These are phyloP conservation scores for Venturia aucupariae DNA, from an alignment of 2,329 filamentous ascomycete species.

Conservation along the genomic window DNA sequence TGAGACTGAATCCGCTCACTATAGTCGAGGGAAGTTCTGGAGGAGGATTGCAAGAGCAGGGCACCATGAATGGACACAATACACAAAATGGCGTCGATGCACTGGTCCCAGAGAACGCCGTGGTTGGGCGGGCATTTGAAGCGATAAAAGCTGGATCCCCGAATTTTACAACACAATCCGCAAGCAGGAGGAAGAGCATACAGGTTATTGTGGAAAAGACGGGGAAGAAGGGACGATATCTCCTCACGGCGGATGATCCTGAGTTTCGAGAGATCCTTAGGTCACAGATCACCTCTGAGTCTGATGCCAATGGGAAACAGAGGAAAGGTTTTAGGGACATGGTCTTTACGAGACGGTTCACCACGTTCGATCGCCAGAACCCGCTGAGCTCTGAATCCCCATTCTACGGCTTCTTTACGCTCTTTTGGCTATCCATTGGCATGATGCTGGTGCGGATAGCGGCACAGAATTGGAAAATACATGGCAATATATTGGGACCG, in stretches of 20 bases:
- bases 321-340: conserved; percentile 41
- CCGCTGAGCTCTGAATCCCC: conserved; percentile 53
- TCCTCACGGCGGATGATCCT: conserved; percentile 41
- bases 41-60: conserved; percentile 19
- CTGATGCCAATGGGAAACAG: conserved; percentile 13
- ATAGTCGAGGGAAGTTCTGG: conserved; percentile 27
- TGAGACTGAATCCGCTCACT: conserved; percentile 29
- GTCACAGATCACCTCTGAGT: conserved; percentile 34
- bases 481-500: conserved; percentile 58
- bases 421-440: conserved; percentile 66
- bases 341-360: conserved; percentile 64
- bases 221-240: conserved; percentile 37
- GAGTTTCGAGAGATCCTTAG: conserved; percentile 39
- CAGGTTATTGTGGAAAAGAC: conserved; percentile 40
- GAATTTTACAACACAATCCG: not conserved
- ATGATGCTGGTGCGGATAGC: conserved; percentile 59
- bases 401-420: conserved; percentile 70
- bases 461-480: conserved; percentile 57
- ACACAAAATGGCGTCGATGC: not conserved
- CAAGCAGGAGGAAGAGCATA: conserved; percentile 30
- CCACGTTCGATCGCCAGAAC: conserved; percentile 66
- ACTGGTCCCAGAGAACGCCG: not conserved
- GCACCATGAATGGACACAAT: conserved; percentile 5
- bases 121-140: not conserved
- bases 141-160: not conserved